Base-by-base conservation (phyloP, 441 rosid genomes). In the Corymbia calophylla region DNA sequence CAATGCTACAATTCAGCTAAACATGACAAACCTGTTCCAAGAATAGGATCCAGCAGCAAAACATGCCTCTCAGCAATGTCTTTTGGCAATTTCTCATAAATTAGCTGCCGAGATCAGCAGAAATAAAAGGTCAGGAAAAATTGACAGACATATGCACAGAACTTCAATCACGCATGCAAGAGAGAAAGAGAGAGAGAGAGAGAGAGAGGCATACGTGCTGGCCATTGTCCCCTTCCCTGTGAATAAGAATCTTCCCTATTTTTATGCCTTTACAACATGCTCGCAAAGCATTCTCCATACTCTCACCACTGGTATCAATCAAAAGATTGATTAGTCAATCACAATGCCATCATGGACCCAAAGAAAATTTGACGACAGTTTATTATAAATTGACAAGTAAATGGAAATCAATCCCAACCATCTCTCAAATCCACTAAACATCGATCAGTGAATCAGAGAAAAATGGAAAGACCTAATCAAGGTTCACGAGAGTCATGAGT, bases 251-350 rank as follows among this genome's bases (percentile, higher is more conserved):
- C 93, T 98, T 98, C 91, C 99, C 99, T 16, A 98, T 95, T 93
- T 98, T 97, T 94, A 98, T 98, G 60, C 98, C 99, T 93, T 98
- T 97, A 92, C 99, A 98, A 88, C 99, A 98, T 73, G 99, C 99
- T 73, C 99, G 95, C 91, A 97, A 90, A 62, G 99, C 99, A 91
- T 98, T 98, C 92, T 98, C 99, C 99, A 98, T 98, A 91, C 99
- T 98, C 94, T 98, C 99, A 32, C 99, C 99, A 89, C 99, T 97
- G 92, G 88, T 54, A 91, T 89, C 66, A 87, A 60, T 90, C 82
- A 87, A 80, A 85, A 44, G 29, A 77, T 44, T 44, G 53, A 77
- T 77, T 44, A 44, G 29, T 77, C 84, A 39, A 44, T 77, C 84
- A 77, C n/a, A 44, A 44, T 23, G 51, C 84, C 51, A 77, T 14